Base-by-base conservation (phyloP, 179 eudicot genomes). In the Heliamphora pulchella region DNA sequence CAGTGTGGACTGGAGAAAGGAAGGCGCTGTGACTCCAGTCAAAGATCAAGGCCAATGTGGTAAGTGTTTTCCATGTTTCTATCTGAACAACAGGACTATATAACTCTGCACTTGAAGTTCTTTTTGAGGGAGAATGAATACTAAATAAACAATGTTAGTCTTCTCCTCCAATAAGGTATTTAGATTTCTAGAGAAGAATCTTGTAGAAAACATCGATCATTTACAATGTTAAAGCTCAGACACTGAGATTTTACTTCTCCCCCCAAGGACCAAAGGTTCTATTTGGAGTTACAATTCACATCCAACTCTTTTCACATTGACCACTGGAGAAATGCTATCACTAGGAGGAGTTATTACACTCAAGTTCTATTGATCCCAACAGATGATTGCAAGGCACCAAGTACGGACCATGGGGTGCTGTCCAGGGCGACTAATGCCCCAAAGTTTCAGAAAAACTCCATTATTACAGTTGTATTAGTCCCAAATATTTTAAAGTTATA, bases 41-140 rank as follows among this genome's bases (percentile, higher is more conserved):
- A 91, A 90, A 82, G 78, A 90, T 84, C 97, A 93, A 78, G 93
- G 93, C 80, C 13, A 55, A 75, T 92, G 97, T 76, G 97, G 97
- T 91, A 88, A 71, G 31, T 6, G 65, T 6, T 74, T 65, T 57
- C 11, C 54, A 14, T 59, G 44, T 20, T 17, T 22, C 48, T 65
- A 15, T 14, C 10, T 48, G 14, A 62, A 64, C 8, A 62, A n/a
- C 48, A 70, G 13, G 53, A 57, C 1, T 58, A 44, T 59, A 1
- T 15, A 61, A 11, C 31, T 31, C 31, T 62, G 39, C 46, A 22
- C 31, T 70, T 44, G 18, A 70, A 70, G 11, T 31, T 15, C 18
- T 6, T 3, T 54, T 17, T 9, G 76, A 75, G 66, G 50, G 41
- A 15, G 67, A 75, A 22, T 43, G 1, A 61, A 54, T 4, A 61